Percentiles rank a stretch among this genome's conserved stretches.
Evolutionary conservation across 805 yeast genomes (phyloP).

Genomic region (Metschnikowia shivogae): DNA sequence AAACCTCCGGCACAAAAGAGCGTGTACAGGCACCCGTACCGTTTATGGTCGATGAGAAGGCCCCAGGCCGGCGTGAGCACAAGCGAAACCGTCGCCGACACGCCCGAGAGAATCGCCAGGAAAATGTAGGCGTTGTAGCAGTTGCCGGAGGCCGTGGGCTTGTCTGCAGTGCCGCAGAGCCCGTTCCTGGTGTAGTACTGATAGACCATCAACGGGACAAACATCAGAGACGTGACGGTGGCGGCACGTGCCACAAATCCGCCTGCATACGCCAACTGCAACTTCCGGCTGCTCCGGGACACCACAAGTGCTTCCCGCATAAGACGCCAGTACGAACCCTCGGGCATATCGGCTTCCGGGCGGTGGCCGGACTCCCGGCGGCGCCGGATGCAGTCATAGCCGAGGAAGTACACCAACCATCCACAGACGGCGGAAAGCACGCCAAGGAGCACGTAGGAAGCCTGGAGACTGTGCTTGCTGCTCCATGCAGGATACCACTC

Average conservation of each 20-base stretch:
- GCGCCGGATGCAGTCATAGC: constrained; percentile 41
- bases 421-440: constrained; percentile 36
- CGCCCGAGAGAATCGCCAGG: constrained; percentile 67
- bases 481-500: constrained; percentile 28
- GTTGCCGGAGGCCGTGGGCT: constrained; percentile 24
- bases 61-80: constrained; percentile 67
- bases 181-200: constrained; percentile 51
- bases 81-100: constrained; percentile 54
- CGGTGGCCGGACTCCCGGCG: constrained; percentile 25
- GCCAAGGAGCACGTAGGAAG: constrained; percentile 50
- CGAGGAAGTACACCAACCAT: constrained; percentile 34
- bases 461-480: constrained; percentile 40
- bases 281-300: constrained; percentile 42
- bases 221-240: constrained; percentile 54
- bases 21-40: constrained; percentile 25
- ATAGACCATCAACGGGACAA: constrained; percentile 60
- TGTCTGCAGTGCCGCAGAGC: constrained; percentile 36
- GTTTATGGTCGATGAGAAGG: constrained; percentile 42
- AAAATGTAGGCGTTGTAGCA: constrained; percentile 63
- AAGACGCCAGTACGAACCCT: constrained; percentile 33
- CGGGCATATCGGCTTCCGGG: constrained; percentile 5
- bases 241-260: constrained; percentile 62
- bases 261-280: constrained; percentile 56
- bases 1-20: constrained; percentile 36
- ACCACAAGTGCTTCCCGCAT: constrained; percentile 45